Evolutionary conservation across 1,284 basidiomycete genomes (phyloP).

Genomic region (Leccinum pachyderme): DNA sequence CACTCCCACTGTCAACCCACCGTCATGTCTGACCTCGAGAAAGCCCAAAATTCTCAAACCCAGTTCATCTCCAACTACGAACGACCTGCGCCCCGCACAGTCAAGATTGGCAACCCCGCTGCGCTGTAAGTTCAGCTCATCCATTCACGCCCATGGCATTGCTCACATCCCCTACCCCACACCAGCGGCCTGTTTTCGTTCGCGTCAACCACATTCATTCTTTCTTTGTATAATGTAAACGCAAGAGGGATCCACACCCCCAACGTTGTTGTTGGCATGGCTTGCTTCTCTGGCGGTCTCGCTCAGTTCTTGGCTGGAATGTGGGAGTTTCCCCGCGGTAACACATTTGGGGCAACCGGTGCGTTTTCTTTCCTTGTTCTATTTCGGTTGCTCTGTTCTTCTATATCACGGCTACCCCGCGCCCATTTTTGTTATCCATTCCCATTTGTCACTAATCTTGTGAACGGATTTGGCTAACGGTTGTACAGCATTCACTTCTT

Average conservation of each 20-base stretch:
- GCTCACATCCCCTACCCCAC: neutral
- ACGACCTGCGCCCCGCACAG: constrained; percentile 11
- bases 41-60: constrained; percentile 26
- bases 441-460: neutral
- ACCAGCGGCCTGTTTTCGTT: constrained; percentile 68
- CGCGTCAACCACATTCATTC: constrained; percentile 70
- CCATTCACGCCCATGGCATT: too few relatives aligned
- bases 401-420: neutral
- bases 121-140: constrained; percentile 41
- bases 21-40: constrained; percentile 36
- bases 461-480: neutral
- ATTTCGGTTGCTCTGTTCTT: too few relatives aligned
- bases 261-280: constrained; percentile 85
- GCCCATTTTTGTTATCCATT: neutral
- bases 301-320: constrained; percentile 74
- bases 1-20: neutral
- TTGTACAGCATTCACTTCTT: constrained; percentile 68
- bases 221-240: constrained; percentile 64
- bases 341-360: constrained; percentile 70
- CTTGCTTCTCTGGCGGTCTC: constrained; percentile 80
- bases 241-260: constrained; percentile 50
- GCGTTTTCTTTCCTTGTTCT: constrained; percentile 24
- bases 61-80: constrained; percentile 17
- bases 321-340: constrained; percentile 81
- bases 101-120: constrained; percentile 50